Evolutionary conservation across 768 basidiomycete species (phyloP).

Genomic region (Gymnopilus junonius): DNA sequence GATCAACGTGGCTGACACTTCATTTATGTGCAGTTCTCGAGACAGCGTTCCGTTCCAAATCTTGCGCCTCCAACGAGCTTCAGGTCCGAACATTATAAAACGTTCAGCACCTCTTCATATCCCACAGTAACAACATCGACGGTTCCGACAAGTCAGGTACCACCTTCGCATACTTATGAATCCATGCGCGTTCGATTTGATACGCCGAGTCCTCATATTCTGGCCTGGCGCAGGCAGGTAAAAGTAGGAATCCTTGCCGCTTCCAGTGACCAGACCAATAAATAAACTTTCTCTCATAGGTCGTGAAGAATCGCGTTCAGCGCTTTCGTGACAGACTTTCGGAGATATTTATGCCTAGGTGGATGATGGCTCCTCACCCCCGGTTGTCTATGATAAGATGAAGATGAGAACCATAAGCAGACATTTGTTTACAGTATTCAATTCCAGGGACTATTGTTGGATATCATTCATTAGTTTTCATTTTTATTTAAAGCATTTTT

Average conservation of each 20-base stretch:
- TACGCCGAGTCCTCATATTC: conserved; percentile 6
- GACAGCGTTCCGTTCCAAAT: neutral
- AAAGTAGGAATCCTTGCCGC: neutral
- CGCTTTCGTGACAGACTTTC: conserved; percentile 10
- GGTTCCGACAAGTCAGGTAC: neutral
- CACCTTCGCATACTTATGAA: conserved; percentile 9
- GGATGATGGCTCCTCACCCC: conserved; percentile 16
- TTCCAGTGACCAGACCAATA: neutral
- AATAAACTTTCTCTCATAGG: neutral
- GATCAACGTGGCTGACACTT: neutral
- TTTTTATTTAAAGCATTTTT: neutral
- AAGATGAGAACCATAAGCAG: neutral
- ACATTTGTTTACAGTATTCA: neutral
- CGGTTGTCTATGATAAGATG: conserved; percentile 15
- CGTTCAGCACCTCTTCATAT: conserved; percentile 6
- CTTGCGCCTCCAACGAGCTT: neutral
- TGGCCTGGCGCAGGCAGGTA: conserved; percentile 10
- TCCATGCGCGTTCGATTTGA: conserved; percentile 21
- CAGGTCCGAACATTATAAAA: conserved; percentile 1
- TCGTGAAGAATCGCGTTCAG: conserved; percentile 7
- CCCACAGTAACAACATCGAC: neutral
- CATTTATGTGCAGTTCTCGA: neutral
- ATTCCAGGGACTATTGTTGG: too few species aligned
- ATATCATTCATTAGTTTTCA: neutral
- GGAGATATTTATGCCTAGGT: conserved; percentile 8